Conservation (phyloP, 2,329 filamentous ascomycete species). For the Cladophialophora carrionii region DNA sequence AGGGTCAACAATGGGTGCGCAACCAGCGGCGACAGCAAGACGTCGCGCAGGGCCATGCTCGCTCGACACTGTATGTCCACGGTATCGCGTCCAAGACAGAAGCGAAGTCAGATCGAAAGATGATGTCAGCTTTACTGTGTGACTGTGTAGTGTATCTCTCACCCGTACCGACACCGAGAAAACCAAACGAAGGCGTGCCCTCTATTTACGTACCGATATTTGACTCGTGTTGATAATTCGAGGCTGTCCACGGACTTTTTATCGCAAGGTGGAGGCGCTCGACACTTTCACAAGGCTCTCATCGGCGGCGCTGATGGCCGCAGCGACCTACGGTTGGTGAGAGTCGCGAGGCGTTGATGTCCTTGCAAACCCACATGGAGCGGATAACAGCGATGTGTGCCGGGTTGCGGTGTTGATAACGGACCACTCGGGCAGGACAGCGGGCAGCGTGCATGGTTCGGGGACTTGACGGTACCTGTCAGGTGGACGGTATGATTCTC, state of each 20-base stretch:
- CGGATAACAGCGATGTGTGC: constrained; percentile 13
- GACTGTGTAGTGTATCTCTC: not conserved
- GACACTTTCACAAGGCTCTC: not conserved
- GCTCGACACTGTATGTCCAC: no score
- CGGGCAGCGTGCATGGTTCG: not conserved
- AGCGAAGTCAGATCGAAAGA: not conserved
- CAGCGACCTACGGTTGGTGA: not conserved
- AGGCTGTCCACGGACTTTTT: not conserved
- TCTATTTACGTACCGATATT: constrained; percentile 1
- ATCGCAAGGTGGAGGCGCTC: not conserved
- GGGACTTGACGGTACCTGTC: constrained; percentile 1
- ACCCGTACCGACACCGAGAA: not conserved
- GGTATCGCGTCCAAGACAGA: not conserved
- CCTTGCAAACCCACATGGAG: not conserved
- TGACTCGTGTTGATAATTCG: not conserved
- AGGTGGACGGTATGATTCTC: not conserved
- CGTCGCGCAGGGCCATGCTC: constrained; percentile 22
- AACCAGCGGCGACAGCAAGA: constrained; percentile 22
- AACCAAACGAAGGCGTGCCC: not conserved
- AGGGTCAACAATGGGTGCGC: constrained; percentile 20
- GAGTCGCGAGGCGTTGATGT: constrained; percentile 11
- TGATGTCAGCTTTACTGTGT: not conserved
- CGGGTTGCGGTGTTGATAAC: constrained; percentile 1
- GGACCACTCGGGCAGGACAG: not conserved
- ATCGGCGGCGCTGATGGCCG: constrained; percentile 14